Percentiles rank a stretch among this genome's conserved stretches.
These are phyloP conservation scores for Hypoxylon subgilvum DNA, from an alignment of 495 filamentous ascomycete genomes.

Conservation along the genomic window DNA sequence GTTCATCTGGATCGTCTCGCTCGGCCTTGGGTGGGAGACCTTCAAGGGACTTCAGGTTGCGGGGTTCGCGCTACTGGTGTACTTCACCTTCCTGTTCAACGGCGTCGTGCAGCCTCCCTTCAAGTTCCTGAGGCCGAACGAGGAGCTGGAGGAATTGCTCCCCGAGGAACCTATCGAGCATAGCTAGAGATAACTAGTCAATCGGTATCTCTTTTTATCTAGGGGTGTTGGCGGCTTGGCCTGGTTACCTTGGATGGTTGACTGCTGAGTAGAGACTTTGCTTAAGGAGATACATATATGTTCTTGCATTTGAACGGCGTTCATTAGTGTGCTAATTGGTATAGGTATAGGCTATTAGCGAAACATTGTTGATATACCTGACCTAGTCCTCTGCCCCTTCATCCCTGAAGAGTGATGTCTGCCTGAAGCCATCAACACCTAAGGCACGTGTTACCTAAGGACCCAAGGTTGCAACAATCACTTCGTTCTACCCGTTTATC, in stretches of 20 bases:
- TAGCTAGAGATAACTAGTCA: constrained; percentile 38
- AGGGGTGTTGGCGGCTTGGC: neutral
- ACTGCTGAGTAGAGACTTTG: neutral
- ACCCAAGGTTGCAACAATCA: too few relatives aligned
- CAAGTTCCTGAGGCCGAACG: constrained; percentile 51
- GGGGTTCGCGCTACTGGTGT: constrained; percentile 88
- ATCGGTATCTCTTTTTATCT: neutral
- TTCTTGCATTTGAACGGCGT: constrained; percentile 38
- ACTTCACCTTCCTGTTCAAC: constrained; percentile 97
- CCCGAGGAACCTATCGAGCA: constrained; percentile 89
- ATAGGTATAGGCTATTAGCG: too few relatives aligned
- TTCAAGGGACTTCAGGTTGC: constrained; percentile 97
- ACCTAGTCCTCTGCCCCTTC: too few relatives aligned
- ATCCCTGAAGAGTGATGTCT: too few relatives aligned
- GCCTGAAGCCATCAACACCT: too few relatives aligned
- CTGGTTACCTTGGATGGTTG: neutral
- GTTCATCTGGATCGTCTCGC: constrained; percentile 96
- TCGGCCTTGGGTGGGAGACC: constrained; percentile 92
- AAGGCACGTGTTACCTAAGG: too few relatives aligned
- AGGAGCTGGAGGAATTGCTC: constrained; percentile 73
- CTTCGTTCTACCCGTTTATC: too few relatives aligned
- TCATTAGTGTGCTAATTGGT: constrained; percentile 1
- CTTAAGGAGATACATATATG: neutral
- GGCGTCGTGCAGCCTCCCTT: constrained; percentile 85
- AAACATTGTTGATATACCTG: too few relatives aligned